These are phyloP conservation scores for Maudiozyma humilis DNA, from an alignment of 1,139 yeast genomes.

Conservation along the genomic window DNA sequence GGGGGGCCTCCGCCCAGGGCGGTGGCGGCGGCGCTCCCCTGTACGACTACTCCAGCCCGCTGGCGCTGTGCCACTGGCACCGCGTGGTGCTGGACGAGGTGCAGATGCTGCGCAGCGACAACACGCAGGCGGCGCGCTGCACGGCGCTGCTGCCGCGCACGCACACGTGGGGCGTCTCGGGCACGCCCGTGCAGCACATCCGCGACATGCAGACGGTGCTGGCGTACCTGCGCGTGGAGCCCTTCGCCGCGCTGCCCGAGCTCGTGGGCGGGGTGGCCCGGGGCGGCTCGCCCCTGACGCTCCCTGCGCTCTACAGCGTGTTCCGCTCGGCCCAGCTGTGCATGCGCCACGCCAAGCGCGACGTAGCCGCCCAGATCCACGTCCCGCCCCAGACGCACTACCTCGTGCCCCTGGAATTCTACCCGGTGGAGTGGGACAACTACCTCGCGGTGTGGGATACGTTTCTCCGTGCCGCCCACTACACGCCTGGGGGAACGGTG, in stretches of 20 bases:
- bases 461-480: slow-evolving; percentile 36
- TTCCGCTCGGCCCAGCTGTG: slow-evolving; percentile 35
- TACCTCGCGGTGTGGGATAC: slow-evolving; percentile 56
- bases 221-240: slow-evolving; percentile 56
- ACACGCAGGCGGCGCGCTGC: slow-evolving; percentile 69
- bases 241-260: slow-evolving; percentile 40
- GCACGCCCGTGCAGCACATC: slow-evolving; percentile 73
- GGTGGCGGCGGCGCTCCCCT: slow-evolving; percentile 16
- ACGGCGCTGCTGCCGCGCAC: slow-evolving; percentile 72
- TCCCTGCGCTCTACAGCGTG: slow-evolving; percentile 11
- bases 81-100: slow-evolving; percentile 87
- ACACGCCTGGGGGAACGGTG: slow-evolving; percentile 41
- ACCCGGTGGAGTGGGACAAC: slow-evolving; percentile 74
- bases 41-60: slow-evolving; percentile 65
- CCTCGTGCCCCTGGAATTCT: slow-evolving; percentile 63
- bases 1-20: too few species aligned
- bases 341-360: slow-evolving; percentile 73
- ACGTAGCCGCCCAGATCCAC: slow-evolving; percentile 68
- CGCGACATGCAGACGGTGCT: slow-evolving; percentile 64
- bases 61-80: slow-evolving; percentile 82
- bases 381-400: slow-evolving; percentile 72
- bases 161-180: slow-evolving; percentile 96
- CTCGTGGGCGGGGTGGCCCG: slow-evolving; percentile 14
- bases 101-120: slow-evolving; percentile 76
- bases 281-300: too few species aligned